Percentiles rank a stretch among this genome's conserved stretches.
Conservation (phyloP, 1,284 basidiomycete species). For the Cystobasidium sp. region DNA sequence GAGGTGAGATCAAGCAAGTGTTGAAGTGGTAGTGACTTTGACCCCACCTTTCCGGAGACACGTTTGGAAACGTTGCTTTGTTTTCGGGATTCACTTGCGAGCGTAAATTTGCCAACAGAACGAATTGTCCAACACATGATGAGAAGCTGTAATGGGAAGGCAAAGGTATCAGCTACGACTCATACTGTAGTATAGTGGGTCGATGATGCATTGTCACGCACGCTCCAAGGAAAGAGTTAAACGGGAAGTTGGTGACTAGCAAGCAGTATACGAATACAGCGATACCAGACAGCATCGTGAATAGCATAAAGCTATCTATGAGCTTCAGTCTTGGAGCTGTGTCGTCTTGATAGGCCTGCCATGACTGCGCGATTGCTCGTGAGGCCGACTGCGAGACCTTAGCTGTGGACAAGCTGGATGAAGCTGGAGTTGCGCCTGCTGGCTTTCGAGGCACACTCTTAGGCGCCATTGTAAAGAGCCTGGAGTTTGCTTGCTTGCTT, state of each 20-base stretch:
- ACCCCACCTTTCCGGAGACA: slow-evolving; percentile 89
- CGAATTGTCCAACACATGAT: slow-evolving; percentile 94
- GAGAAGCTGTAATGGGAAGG: slow-evolving; percentile 68
- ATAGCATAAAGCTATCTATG: slow-evolving; percentile 88
- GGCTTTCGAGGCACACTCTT: slow-evolving; percentile 38
- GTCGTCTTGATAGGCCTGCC: slow-evolving; percentile 23
- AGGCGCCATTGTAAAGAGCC: slow-evolving; percentile 21
- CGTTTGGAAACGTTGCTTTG: slow-evolving; percentile 61
- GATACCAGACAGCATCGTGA: slow-evolving; percentile 88
- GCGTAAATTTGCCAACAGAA: slow-evolving; percentile 86
- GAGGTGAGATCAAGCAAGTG: neutral
- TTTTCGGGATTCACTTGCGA: slow-evolving; percentile 90
- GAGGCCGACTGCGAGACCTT: slow-evolving; percentile 23
- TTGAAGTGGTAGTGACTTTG: neutral
- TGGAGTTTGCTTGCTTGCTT: neutral
- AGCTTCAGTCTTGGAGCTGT: slow-evolving; percentile 80
- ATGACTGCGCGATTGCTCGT: slow-evolving; percentile 21
- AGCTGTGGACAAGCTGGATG: slow-evolving; percentile 1
- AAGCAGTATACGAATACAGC: slow-evolving; percentile 90
- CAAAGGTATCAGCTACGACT: neutral
- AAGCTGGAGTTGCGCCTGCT: slow-evolving; percentile 24
- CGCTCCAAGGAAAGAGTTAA: slow-evolving; percentile 96
- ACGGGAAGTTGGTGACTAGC: slow-evolving; percentile 89
- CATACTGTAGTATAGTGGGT: neutral
- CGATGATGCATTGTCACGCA: slow-evolving; percentile 60